Evolutionary conservation across 139 green algal species (phyloP), one percentile per base, ranked within the genome.

Genomic region (Picochlorum sp.): DNA sequence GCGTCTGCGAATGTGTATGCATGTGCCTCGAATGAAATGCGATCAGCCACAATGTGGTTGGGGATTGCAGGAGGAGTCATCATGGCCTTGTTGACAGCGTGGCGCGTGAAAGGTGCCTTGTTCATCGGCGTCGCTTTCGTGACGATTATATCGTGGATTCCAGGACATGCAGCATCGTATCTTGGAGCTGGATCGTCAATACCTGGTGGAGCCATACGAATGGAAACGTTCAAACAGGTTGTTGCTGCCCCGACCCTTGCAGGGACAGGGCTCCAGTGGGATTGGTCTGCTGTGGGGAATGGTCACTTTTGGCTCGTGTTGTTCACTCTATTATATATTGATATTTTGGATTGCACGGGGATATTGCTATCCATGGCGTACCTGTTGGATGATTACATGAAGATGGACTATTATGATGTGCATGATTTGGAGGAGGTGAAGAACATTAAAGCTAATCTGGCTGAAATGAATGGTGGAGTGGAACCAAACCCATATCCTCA

Each of bases 71-170:
- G 84, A 37, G 80, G 84, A 34, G 20, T 84, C 2, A 56, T 95
- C 15, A 89, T 89, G 59, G 65, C 77, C 16, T 68, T 86, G 24
- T 69, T 86, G 57, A 82, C 86, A 49, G 74, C 65, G 11, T 70
- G 73, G 14, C 71, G 80, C 28, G 66, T 88, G 64, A 82, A 81
- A 68, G 87, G 76, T 5, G 69, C 83, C 15, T 79, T 91, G 68
- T 83, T 91, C 41, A 65, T 80, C 8, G 86, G 86, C 56, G 87
- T 95, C 59, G 66, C 84, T 32, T 91, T 92, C 66, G 77, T 86
- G 4, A 95, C 88, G 30, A 77, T 91, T 66, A 85, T 95, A 24
- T 77, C 66, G n/a, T 95, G 88, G 88, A 89, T 92, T 62, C 85
- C 85, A 3, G 77, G 71, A 21, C 72, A 83, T 64, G 47, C 64